phyloP scores from a whole-genome alignment of 108 stramenopile genomes.

The Cyclotella sp. region DNA sequence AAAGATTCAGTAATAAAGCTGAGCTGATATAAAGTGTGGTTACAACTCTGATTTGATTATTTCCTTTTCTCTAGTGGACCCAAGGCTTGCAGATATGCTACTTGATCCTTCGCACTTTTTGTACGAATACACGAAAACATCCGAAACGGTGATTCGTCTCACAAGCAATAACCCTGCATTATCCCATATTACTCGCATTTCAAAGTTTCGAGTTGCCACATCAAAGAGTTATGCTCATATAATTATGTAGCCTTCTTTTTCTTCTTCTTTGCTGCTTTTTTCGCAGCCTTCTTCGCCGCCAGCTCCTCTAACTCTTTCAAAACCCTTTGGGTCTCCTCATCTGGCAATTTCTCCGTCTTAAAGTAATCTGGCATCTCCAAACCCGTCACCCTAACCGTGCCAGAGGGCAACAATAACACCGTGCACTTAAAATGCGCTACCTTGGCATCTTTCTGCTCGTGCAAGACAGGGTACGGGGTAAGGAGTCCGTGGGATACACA shows the following conservation, averaged over 20 bases:
- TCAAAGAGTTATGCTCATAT: neutral
- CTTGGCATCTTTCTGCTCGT: slow-evolving; percentile 84
- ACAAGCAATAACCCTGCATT: no score
- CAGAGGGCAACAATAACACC: slow-evolving; percentile 92
- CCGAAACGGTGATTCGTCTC: no score
- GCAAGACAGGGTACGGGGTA: slow-evolving; percentile 93
- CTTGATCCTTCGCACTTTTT: no score
- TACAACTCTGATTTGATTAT: no score
- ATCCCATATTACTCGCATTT: no score
- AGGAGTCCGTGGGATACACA: slow-evolving; percentile 93
- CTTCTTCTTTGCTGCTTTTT: slow-evolving; percentile 87
- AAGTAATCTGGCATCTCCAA: slow-evolving; percentile 81
- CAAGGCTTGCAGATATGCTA: no score
- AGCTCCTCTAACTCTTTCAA: slow-evolving; percentile 73
- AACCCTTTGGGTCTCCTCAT: slow-evolving; percentile 84
- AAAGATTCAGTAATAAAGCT: no score
- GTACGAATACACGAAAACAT: no score
- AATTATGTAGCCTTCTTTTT: slow-evolving; percentile 52
- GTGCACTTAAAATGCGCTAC: slow-evolving; percentile 99
- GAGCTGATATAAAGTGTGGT: no score
- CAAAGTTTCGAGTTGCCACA: no score
- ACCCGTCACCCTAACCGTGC: slow-evolving; percentile 92
- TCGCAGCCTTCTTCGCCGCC: slow-evolving; percentile 84
- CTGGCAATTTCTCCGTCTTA: slow-evolving; percentile 85
- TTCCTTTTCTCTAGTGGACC: no score